Conservation (phyloP, 768 basidiomycete genomes). For the Dacryopinax primogenitus region DNA sequence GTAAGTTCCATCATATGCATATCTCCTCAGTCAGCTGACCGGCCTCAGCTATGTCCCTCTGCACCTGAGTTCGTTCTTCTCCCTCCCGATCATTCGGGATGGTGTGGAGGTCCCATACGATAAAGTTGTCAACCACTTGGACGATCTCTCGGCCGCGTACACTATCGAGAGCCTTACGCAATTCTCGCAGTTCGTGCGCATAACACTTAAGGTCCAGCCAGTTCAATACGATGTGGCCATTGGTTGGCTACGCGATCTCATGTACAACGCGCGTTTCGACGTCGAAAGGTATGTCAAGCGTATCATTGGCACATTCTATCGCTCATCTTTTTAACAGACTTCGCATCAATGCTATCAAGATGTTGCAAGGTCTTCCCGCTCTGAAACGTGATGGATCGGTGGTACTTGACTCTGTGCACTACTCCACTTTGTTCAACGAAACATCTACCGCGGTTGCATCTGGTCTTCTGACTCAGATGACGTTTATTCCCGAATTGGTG, state of each 20-base stretch:
- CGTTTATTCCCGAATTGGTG: constrained; percentile 64
- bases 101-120: constrained; percentile 70
- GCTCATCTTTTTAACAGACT: constrained; percentile 37
- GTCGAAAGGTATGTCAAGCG: constrained; percentile 48
- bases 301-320: constrained; percentile 14
- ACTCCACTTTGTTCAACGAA: constrained; percentile 51
- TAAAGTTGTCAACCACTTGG: constrained; percentile 79
- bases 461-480: constrained; percentile 57
- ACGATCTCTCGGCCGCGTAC: constrained; percentile 83
- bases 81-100: constrained; percentile 60
- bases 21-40: neutral
- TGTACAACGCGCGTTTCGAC: constrained; percentile 64
- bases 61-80: constrained; percentile 77
- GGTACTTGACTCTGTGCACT: constrained; percentile 60
- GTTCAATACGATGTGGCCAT: constrained; percentile 68
- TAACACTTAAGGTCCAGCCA: constrained; percentile 76
- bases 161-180: constrained; percentile 34
- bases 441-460: constrained; percentile 55
- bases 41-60: constrained; percentile 53
- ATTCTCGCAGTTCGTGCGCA: constrained; percentile 60
- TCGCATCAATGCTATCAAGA: constrained; percentile 72
- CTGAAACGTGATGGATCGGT: constrained; percentile 78
- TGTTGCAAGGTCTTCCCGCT: constrained; percentile 79
- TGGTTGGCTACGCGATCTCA: constrained; percentile 70
- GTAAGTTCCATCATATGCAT: constrained; percentile 32